A percentile compares a stretch with the other conserved stretches of the same genome.
phyloP scores from a whole-genome alignment of 1,139 yeast species.

The Kurtzmaniella quercitrusa region DNA sequence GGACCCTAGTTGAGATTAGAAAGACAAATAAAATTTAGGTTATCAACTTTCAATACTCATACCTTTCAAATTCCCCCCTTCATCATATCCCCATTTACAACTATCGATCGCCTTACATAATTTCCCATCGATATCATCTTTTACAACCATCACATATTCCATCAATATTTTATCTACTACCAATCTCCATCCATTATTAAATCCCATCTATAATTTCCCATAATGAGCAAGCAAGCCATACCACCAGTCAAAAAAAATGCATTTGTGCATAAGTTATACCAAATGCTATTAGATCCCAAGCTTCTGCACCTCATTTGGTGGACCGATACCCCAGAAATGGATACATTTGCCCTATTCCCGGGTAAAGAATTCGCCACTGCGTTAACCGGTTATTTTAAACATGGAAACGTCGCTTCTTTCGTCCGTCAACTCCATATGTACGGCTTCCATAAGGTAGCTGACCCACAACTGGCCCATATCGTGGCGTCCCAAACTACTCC shows the following conservation, averaged over 20 bases:
- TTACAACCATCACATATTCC: too few species aligned
- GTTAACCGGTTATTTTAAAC: slow-evolving; percentile 41
- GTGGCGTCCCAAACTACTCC: slow-evolving; percentile 14
- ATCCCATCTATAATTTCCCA: neutral
- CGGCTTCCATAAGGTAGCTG: slow-evolving; percentile 53
- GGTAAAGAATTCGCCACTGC: slow-evolving; percentile 43
- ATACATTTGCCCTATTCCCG: slow-evolving; percentile 62
- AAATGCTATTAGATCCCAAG: slow-evolving; percentile 54
- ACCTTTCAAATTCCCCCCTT: neutral
- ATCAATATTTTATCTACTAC: neutral
- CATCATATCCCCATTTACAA: too few species aligned
- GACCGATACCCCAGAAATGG: slow-evolving; percentile 58
- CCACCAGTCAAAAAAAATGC: slow-evolving; percentile 51
- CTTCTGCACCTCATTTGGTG: slow-evolving; percentile 63
- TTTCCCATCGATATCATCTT: neutral
- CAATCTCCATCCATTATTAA: neutral
- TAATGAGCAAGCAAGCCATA: slow-evolving; percentile 17
- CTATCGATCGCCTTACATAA: too few species aligned
- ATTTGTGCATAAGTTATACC: slow-evolving; percentile 58
- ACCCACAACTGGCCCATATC: slow-evolving; percentile 20
- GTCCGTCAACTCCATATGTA: slow-evolving; percentile 48
- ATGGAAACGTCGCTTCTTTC: slow-evolving; percentile 45
- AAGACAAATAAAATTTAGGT: neutral
- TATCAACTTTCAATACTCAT: neutral
- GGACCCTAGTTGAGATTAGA: neutral